These are phyloP conservation scores for Trichoderma polysporum DNA, from an alignment of 2,329 filamentous ascomycete species.

Conservation along the genomic window DNA sequence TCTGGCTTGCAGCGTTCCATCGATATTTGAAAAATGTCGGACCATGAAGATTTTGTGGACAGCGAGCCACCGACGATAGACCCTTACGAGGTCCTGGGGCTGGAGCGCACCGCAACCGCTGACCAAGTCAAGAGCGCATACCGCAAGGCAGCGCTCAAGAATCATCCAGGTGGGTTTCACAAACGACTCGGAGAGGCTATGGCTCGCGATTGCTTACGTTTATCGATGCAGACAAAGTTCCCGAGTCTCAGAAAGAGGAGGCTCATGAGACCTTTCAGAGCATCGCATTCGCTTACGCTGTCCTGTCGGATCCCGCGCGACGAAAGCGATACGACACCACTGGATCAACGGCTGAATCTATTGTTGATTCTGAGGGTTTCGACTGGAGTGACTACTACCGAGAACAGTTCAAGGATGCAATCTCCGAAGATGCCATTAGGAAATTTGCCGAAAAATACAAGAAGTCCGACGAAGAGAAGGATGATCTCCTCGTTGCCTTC, in stretches of 20 bases:
- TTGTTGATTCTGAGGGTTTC: conserved; percentile 77
- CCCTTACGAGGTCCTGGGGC: conserved; percentile 76
- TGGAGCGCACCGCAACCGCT: conserved; percentile 69
- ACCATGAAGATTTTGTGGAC: conserved; percentile 52
- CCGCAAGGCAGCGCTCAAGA: conserved; percentile 81
- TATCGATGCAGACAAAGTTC: conserved; percentile 67
- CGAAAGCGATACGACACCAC: conserved; percentile 87
- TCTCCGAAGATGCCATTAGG: conserved; percentile 72
- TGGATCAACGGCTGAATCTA: conserved; percentile 81
- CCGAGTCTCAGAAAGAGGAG: conserved; percentile 62
- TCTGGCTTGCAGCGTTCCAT: background rate
- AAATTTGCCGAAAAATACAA: conserved; percentile 79
- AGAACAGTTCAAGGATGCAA: conserved; percentile 74
- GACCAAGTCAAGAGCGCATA: conserved; percentile 89
- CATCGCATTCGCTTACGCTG: conserved; percentile 89
- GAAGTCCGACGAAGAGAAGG: conserved; percentile 78
- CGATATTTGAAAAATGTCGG: conserved; percentile 42
- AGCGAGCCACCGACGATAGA: conserved; percentile 63
- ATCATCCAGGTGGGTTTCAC: conserved; percentile 69
- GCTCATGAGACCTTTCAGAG: conserved; percentile 84
- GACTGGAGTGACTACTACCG: conserved; percentile 90
- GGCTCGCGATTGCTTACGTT: conserved; percentile 23
- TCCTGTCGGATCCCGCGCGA: conserved; percentile 79
- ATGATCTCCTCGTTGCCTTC: conserved; percentile 76
- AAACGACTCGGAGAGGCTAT: background rate